Percentiles rank a stretch among this genome's conserved stretches.
Conservation (phyloP, 345 rosid genomes). For the Citrus cavaleriei region DNA sequence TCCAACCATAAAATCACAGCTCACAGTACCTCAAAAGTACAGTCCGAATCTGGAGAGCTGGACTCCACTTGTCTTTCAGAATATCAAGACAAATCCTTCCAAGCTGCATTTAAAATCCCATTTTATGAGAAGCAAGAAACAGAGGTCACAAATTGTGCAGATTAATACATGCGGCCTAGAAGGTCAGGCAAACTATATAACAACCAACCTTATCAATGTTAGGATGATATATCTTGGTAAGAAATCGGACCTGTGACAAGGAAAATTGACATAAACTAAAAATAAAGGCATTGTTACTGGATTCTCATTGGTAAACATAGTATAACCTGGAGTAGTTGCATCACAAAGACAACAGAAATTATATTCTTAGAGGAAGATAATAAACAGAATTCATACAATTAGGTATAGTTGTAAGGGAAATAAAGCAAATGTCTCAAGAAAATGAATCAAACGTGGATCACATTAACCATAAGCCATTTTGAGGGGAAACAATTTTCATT, state of each 20-base stretch:
- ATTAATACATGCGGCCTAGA: not conserved
- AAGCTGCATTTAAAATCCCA: constrained; percentile 44
- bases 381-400: not conserved
- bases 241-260: constrained; percentile 82
- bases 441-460: not conserved
- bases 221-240: constrained; percentile 97
- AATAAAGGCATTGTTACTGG: not conserved
- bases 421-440: not conserved
- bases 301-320: not conserved
- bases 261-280: constrained; percentile 4
- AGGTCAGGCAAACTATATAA: not conserved
- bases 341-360: not conserved
- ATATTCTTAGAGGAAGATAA: not conserved
- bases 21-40: constrained; percentile 85
- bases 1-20: not conserved
- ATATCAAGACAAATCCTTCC: constrained; percentile 99
- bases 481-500: not conserved
- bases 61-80: constrained; percentile 99
- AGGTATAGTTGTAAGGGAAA: not conserved
- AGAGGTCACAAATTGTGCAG: not conserved
- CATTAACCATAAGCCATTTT: not conserved
- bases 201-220: constrained; percentile 87
- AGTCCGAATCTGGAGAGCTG: constrained; percentile 96
- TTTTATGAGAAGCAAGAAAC: not conserved
- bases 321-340: not conserved